Percentiles rank a stretch among this genome's conserved stretches.
Conservation (phyloP, 305 asterid species). For the Coffea humblotiana region DNA sequence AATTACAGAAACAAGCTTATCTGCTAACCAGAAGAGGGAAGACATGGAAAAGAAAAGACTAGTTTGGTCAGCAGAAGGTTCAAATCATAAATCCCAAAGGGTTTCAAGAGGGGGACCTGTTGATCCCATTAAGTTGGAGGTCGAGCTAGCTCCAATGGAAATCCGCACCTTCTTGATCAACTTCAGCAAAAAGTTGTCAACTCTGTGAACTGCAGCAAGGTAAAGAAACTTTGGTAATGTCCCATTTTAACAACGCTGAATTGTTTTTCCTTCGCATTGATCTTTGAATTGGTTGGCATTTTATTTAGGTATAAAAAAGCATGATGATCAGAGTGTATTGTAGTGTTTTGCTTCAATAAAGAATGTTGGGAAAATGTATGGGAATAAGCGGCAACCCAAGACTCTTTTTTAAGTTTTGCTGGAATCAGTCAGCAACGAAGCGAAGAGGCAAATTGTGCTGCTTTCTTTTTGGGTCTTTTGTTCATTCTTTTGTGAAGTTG, state of each 20-base stretch:
- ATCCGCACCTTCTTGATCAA: conserved; percentile 74
- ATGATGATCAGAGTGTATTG: background rate
- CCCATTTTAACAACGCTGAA: background rate
- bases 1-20: conserved; percentile 68
- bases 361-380: background rate
- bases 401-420: background rate
- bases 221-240: conserved; percentile 5
- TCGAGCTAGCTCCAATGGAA: conserved; percentile 90
- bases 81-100: conserved; percentile 24
- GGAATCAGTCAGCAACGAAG: background rate
- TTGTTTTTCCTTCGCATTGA: background rate
- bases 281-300: background rate
- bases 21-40: conserved; percentile 92
- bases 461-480: background rate
- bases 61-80: conserved; percentile 73
- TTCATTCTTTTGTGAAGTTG: too few species aligned
- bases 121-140: conserved; percentile 55
- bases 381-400: background rate
- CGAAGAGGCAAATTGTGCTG: background rate
- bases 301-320: background rate
- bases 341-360: background rate
- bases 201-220: conserved; percentile 24
- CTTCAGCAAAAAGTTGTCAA: conserved; percentile 32
- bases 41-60: conserved; percentile 89
- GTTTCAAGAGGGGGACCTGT: conserved; percentile 62